A percentile compares a stretch with the other conserved stretches of the same genome.
Evolutionary conservation across 805 yeast species (phyloP).

Genomic region (Candida cerambycidarum): DNA sequence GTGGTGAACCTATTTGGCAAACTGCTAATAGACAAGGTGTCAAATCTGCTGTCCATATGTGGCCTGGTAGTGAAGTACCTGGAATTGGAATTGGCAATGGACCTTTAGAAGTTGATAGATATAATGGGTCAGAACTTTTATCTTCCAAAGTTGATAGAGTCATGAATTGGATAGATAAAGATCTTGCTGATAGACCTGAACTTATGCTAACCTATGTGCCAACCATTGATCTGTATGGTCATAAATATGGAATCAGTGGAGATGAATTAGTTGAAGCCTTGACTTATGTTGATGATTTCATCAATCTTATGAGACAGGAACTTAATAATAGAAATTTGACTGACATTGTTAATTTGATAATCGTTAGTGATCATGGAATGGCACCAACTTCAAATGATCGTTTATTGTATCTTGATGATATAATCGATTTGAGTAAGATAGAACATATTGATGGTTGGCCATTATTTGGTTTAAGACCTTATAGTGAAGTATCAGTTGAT

Average conservation of each 20-base stretch:
- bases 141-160: conserved; percentile 58
- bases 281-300: conserved; percentile 61
- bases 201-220: conserved; percentile 78
- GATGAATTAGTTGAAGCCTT: conserved; percentile 54
- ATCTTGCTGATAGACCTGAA: conserved; percentile 63
- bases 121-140: conserved; percentile 62
- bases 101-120: conserved; percentile 56
- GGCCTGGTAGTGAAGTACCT: conserved; percentile 90
- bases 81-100: conserved; percentile 40
- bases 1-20: conserved; percentile 87
- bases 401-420: conserved; percentile 69
- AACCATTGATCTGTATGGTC: conserved; percentile 77
- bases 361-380: conserved; percentile 94
- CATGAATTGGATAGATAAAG: conserved; percentile 65
- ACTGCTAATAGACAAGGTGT: conserved; percentile 67
- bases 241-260: conserved; percentile 68
- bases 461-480: conserved; percentile 72
- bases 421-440: conserved; percentile 53
- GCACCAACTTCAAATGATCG: conserved; percentile 77
- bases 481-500: conserved; percentile 32
- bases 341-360: conserved; percentile 66
- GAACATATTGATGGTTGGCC: conserved; percentile 84
- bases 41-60: conserved; percentile 82
- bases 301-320: conserved; percentile 50
- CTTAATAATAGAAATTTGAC: conserved; percentile 55